Evolutionary conservation across 163 green algal genomes (phyloP), one percentile per base, ranked within the genome.

Genomic region (Scenedesmus sp.): DNA sequence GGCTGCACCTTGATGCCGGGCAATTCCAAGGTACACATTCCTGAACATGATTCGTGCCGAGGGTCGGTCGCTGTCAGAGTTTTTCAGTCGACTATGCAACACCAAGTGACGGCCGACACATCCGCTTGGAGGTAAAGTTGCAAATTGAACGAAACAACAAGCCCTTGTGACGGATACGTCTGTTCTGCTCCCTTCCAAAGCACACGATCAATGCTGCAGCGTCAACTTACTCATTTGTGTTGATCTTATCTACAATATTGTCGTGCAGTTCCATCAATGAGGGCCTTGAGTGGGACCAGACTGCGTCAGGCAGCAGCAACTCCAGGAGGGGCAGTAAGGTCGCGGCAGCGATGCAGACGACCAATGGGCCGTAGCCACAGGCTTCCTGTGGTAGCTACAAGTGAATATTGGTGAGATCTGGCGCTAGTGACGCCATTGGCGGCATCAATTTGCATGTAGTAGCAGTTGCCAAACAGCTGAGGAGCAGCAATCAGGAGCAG

Each of bases 341-440:
- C 70, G 12, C 70, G 13, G 23, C 70, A 79, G 70, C 23, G 23
- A 6, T 52, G 70, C 70, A 79, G 70, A 52, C 46, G 70, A 79
- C 70, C 20, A 3, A 3, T 79, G 23, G 6, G 70, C 13, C 73
- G 62, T 12, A 82, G 60, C 15, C 84, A 89, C n/a, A 79, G 84
- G 62, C 56, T 89, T 34, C 62, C 62, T 12, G 84, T 89, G 5
- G 84, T 89, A 52, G 84, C 84, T 23, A 89, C 84, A 18, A 89
- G 84, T 46, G 46, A 89, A 46, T 89, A 82, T 62, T 89, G 84
- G 84, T 89, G 60, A 60, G 84, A 4, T 7, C 26, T 18, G 18
- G 7, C 26, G 18, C 55, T 54, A 18, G 18, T 55, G 54, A 4
- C 18, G 67, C 54, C 52, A 46, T 3, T 79, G 70, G 4, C 2